Percentiles rank a stretch among this genome's conserved stretches.
Conservation (phyloP, 495 filamentous ascomycete genomes). For the Apiosordaria backusii region DNA sequence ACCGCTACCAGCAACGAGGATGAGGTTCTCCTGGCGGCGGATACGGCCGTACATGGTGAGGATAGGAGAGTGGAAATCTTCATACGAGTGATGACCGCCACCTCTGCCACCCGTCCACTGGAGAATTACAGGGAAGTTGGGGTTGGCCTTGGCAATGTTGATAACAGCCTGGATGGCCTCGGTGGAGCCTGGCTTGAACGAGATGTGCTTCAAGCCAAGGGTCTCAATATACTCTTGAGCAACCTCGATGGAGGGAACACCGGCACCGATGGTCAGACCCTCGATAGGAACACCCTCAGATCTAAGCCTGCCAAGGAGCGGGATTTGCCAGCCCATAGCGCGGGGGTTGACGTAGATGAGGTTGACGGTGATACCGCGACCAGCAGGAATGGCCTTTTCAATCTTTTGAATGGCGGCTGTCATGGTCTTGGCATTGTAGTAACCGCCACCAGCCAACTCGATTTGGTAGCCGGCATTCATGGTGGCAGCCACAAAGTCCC, state of each 20-base stretch:
- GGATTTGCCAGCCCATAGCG: slow-evolving; percentile 97
- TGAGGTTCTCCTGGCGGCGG: slow-evolving; percentile 75
- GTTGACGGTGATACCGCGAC: slow-evolving; percentile 90
- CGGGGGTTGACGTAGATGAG: slow-evolving; percentile 95
- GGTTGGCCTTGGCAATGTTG: slow-evolving; percentile 85
- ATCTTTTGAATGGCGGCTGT: slow-evolving; percentile 86
- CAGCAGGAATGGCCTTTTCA: slow-evolving; percentile 79
- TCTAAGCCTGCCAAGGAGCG: slow-evolving; percentile 77
- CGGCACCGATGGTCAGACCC: slow-evolving; percentile 90
- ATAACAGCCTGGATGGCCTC: slow-evolving; percentile 88
- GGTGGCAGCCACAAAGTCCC: slow-evolving; percentile 92
- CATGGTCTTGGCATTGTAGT: slow-evolving; percentile 88
- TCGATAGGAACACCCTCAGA: slow-evolving; percentile 90
- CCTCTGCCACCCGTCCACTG: slow-evolving; percentile 96
- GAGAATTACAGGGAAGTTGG: slow-evolving; percentile 81
- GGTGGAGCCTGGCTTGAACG: slow-evolving; percentile 89
- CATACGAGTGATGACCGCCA: slow-evolving; percentile 91
- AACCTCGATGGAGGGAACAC: slow-evolving; percentile 90
- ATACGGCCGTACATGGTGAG: slow-evolving; percentile 87
- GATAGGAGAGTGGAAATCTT: slow-evolving; percentile 92
- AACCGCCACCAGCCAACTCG: slow-evolving; percentile 88
- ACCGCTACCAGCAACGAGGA: slow-evolving; percentile 85
- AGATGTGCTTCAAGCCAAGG: slow-evolving; percentile 89
- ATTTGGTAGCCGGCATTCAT: slow-evolving; percentile 96
- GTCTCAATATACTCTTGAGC: slow-evolving; percentile 92